A percentile compares a stretch with the other conserved stretches of the same genome.
Conservation (phyloP, 2,329 filamentous ascomycete species). For the Rutstroemia sp. region DNA sequence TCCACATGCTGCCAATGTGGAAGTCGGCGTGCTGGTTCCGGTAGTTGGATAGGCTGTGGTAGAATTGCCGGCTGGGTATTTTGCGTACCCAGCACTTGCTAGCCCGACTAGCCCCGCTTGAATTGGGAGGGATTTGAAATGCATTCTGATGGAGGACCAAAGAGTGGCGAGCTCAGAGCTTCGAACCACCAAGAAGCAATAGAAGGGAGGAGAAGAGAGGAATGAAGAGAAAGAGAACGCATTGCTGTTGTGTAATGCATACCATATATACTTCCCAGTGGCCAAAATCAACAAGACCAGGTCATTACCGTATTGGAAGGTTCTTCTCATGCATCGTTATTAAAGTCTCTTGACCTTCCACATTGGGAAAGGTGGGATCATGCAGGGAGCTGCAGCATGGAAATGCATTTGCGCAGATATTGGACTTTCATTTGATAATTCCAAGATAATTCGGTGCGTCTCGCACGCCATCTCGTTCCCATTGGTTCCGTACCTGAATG, state of each 20-base stretch:
- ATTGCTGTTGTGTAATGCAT: not conserved
- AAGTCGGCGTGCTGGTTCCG: constrained; percentile 1
- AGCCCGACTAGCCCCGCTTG: not conserved
- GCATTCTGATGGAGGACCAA: not conserved
- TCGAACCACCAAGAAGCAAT: not conserved
- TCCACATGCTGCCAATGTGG: constrained; percentile 19
- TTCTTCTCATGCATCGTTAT: not conserved
- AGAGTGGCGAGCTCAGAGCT: not conserved
- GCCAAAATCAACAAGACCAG: not conserved
- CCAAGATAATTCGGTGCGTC: constrained; percentile 14
- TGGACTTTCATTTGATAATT: no score
- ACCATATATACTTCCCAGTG: not conserved
- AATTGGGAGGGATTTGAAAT: not conserved
- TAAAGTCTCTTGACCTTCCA: constrained; percentile 7
- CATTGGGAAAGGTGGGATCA: constrained; percentile 17
- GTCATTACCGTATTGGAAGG: not conserved
- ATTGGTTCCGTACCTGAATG: constrained; percentile 34
- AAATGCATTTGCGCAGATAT: no score
- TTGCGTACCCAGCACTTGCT: constrained; percentile 11
- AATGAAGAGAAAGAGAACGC: not conserved
- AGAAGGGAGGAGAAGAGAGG: not conserved
- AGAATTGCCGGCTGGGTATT: constrained; percentile 14
- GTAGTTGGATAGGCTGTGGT: not conserved
- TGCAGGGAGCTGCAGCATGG: no score
- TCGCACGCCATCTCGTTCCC: constrained; percentile 20